Base-by-base conservation (phyloP, 2,329 filamentous ascomycete species). In the Curvularia hawaiiensis region DNA sequence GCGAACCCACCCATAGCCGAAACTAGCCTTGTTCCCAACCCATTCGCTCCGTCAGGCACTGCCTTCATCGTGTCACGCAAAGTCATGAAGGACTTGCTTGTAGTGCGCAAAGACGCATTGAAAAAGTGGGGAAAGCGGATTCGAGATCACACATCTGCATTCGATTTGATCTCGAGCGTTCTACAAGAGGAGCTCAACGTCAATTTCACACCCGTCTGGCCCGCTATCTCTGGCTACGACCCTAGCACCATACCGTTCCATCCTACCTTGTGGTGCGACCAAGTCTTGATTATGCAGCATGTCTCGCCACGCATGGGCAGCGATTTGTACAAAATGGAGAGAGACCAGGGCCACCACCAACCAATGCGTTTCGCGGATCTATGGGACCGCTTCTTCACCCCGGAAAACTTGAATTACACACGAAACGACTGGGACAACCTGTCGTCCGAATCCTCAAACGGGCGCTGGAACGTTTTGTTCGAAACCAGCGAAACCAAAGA, bases 21-120 rank as follows among this genome's bases (percentile, higher is more conserved):
- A 14, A 54, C 12, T 54, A 64, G n/a, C n/a, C 39, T 28, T 31
- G 53, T 65, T 4, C 75, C 80, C 0, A 70, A 83, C 14, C 54
- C 64, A 2, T 85, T 85, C 66, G 82, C 79, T 0, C 80, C 84
- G 54, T 83, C 82, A 10, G 84, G 84, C 0, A 81, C 78, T 4
- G 83, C 83, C 3, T 83, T 85, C 61, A 74, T 82, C 28, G 63
- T 86, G 28, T 85, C 83, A 0, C 77, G 79, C 3, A 73, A 79
- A 4, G 83, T 82, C 3, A 76, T 85, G 74, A 72, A 77, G 50
- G 75, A 79, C 10, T 54, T 75, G 12, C 61, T 73, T 40, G 68
- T 71, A 4, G 76, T 80, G 35, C 82, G 81, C 55, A 63, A 66
- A 18, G 68, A 72, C 1, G 75, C 80, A 49, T 68, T 79, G 1